These are phyloP conservation scores for Alternaria triticina DNA, from an alignment of 2,329 filamentous ascomycete species.

Conservation along the genomic window DNA sequence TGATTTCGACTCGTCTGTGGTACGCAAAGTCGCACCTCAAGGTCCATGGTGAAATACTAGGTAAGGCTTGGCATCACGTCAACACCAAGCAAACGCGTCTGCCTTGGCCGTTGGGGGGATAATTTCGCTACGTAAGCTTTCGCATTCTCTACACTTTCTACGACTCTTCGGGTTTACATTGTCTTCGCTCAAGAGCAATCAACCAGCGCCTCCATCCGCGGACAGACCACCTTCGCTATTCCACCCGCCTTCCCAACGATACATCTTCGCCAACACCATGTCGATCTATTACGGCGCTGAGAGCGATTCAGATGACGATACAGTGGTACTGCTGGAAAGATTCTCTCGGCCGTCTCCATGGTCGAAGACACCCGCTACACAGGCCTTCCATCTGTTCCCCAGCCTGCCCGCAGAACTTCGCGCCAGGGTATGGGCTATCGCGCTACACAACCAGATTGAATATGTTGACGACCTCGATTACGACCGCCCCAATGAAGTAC, in stretches of 20 bases:
- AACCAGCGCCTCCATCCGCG: not conserved
- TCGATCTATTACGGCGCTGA: rapidly evolving
- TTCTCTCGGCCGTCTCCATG: not conserved
- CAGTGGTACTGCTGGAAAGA: not conserved
- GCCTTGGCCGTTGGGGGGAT: no score
- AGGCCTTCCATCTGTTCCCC: not conserved
- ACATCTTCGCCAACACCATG: not conserved
- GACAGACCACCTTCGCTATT: no score
- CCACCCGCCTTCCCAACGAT: not conserved
- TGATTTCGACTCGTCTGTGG: no score
- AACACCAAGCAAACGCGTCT: no score
- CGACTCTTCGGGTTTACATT: not conserved
- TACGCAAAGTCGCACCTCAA: no score
- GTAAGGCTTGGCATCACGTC: no score
- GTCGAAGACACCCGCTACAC: not conserved
- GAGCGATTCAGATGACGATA: not conserved
- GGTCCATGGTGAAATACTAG: no score
- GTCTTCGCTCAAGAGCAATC: rapidly evolving
- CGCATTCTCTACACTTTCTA: no score
- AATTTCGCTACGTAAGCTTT: no score
- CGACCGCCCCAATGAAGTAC: not conserved
- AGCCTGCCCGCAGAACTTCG: not conserved
- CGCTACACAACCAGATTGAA: not conserved
- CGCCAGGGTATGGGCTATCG: not conserved
- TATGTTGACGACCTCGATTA: no score